Evolutionary conservation across 495 filamentous ascomycete genomes (phyloP), one percentile per base, ranked within the genome.

Genomic region (Hypomontagnella monticulosa): DNA sequence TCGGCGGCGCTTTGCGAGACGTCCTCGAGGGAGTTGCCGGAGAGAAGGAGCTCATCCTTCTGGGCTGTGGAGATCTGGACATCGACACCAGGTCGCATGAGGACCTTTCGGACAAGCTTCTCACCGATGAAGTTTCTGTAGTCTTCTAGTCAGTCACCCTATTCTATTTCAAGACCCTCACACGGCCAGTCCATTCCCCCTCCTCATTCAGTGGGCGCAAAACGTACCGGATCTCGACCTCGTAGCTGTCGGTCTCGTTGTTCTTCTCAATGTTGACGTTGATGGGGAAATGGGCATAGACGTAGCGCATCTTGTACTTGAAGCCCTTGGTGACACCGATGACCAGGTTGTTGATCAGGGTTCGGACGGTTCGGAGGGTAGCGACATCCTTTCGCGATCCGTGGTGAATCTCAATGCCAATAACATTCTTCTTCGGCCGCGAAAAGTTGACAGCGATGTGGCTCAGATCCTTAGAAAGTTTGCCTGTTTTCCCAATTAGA

Each of bases 251-350:
- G 67, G 92, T 95, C 84, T 98, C 93, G 71, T 79, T 78, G 86
- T 96, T 95, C 90, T 96, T 93, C 63, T 98, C 93, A 69, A 99
- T 81, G 85, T 98, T 98, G 80, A 99, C 95, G 87, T 98, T 99
- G 92, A 99, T 99, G 78, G 95, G 95, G 79, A 99, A 99, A 88
- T 99, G 95, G 73, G 95, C 95, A 80, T 99, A 99, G 83, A 99
- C 95, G 83, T 99, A 99, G 70, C 95, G 91, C 95, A 99, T 98
- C 91, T 98, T 99, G 91, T 99, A 99, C 85, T 94, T 94, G 91
- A 91, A 99, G 64, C 95, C 95, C 84, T 91, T 93, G 76, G 96
- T 99, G 63, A 99, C 95, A 80, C 95, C 95, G 76, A 92, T 89
- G 82, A 98, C 91, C 80, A 99, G 73, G 89, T 99, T 99, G 87